Percentiles rank a stretch among this genome's conserved stretches.
phyloP scores from a whole-genome alignment of 352 stramenopile genomes.

The Thraustochytrium striatum region DNA sequence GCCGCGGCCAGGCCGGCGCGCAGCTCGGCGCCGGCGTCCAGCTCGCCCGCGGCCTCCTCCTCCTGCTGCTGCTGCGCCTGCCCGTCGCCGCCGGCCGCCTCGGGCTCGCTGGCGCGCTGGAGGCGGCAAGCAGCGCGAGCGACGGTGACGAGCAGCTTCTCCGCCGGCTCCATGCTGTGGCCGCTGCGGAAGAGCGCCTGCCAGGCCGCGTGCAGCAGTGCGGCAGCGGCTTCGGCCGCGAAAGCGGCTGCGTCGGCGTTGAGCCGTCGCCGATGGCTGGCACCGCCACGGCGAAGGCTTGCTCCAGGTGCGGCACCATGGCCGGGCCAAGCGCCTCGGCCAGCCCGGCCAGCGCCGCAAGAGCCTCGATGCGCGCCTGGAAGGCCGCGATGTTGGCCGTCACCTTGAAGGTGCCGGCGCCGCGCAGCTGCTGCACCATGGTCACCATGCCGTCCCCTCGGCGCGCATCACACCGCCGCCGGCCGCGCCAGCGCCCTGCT shows the following conservation, averaged over 20 bases:
- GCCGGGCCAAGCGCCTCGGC: slow-evolving; percentile 12
- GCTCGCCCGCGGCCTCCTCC: slow-evolving; percentile 3
- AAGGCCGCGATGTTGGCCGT: slow-evolving; percentile 33
- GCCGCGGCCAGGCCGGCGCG: slow-evolving; percentile 22
- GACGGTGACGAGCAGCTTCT: slow-evolving; percentile 39
- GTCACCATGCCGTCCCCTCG: background rate
- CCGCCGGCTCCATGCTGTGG: slow-evolving; percentile 36
- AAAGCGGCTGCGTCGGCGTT: slow-evolving; percentile 33
- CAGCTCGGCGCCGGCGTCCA: background rate
- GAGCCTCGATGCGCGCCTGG: slow-evolving; percentile 16
- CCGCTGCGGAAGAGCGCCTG: slow-evolving; percentile 35
- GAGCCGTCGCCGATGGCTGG: slow-evolving; percentile 40
- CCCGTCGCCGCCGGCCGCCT: background rate
- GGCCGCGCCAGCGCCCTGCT: background rate
- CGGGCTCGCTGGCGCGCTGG: background rate
- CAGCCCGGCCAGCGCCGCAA: slow-evolving; percentile 5
- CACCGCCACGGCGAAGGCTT: slow-evolving; percentile 8
- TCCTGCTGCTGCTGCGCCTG: background rate
- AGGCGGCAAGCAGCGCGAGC: background rate
- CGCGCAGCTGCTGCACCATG: slow-evolving; percentile 9
- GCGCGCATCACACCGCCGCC: background rate
- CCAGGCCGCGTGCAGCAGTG: slow-evolving; percentile 31
- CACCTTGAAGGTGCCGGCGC: slow-evolving; percentile 15
- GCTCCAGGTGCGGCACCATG: slow-evolving; percentile 33
- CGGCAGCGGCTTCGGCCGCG: slow-evolving; percentile 8